Evolutionary conservation across 345 rosid species (phyloP).

Genomic region (thale cress (Arabidopsis thaliana)): TAIR10.1 NC_003071.7:9376501-9377000

Average conservation of each 20-base stretch:
- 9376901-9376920: slow-evolving; percentile 59
- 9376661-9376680: not conserved
- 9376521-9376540: not conserved
- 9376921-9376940: slow-evolving; percentile 55
- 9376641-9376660: not conserved
- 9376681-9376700: not conserved
- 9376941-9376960: not conserved
- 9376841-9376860: slow-evolving; percentile 62
- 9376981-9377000: slow-evolving; percentile 30
- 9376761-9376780: not conserved
- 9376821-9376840: slow-evolving; percentile 57
- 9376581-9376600: not conserved
- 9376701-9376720: not conserved
- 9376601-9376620: not conserved
- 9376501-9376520: not conserved
- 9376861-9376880: slow-evolving; percentile 61
- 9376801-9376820: slow-evolving; percentile 60
- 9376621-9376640: not conserved
- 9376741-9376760: not conserved
- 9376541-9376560: not conserved
- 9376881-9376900: slow-evolving; percentile 58
- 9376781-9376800: slow-evolving; percentile 64
- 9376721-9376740: slow-evolving; percentile 14
- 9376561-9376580: not conserved
- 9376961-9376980: slow-evolving; percentile 9